phyloP scores from a whole-genome alignment of 2,329 filamentous ascomycete species.

The Claviceps digitariae region DNA sequence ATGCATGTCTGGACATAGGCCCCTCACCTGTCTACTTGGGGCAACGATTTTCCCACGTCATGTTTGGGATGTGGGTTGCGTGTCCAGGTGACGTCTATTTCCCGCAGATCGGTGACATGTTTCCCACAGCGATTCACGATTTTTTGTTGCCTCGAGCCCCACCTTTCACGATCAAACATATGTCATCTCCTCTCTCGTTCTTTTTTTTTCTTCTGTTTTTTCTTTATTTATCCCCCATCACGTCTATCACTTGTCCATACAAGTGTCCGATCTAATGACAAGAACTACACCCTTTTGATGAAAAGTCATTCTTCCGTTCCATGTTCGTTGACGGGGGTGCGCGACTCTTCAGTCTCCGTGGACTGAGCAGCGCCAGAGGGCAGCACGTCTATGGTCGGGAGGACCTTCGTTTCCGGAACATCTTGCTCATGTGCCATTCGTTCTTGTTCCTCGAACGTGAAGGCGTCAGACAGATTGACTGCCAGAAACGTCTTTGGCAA shows the following conservation, averaged over 20 bases:
- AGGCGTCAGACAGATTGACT: constrained; percentile 50
- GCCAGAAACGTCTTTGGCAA: constrained; percentile 52
- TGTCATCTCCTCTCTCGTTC: not conserved
- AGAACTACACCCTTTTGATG: not conserved
- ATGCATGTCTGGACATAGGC: no score
- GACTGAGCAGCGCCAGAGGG: constrained; percentile 7
- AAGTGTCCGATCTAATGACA: not conserved
- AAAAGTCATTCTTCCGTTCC: not conserved
- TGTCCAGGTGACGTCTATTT: not conserved
- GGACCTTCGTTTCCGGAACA: constrained; percentile 32
- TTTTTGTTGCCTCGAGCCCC: no score
- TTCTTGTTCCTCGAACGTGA: constrained; percentile 44
- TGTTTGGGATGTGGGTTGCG: not conserved
- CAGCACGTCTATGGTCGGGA: constrained; percentile 17
- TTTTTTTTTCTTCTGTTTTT: no score
- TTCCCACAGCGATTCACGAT: not conserved
- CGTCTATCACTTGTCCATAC: not conserved
- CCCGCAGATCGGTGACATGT: not conserved
- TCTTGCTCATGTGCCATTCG: constrained; percentile 34
- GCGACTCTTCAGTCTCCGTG: not conserved
- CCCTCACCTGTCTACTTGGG: no score
- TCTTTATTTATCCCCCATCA: no score
- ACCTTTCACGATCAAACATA: not conserved
- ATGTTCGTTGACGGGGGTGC: not conserved
- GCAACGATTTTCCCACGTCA: no score